phyloP scores from a whole-genome alignment of 495 filamentous ascomycete species.

The Evansstolkia leycettana region DNA sequence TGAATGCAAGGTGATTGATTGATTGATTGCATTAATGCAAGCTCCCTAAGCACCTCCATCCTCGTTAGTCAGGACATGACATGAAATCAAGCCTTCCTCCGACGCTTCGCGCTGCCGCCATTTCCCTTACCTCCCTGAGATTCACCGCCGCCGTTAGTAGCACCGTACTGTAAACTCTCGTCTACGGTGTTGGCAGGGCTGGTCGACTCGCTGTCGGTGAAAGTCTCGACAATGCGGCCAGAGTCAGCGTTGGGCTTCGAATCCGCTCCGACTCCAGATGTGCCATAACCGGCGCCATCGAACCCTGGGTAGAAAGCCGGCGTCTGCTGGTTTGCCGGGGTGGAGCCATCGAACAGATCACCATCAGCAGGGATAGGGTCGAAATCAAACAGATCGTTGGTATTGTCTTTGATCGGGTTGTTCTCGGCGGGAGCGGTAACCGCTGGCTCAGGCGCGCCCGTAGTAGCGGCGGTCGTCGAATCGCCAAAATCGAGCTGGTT shows the following conservation, averaged over 20 bases:
- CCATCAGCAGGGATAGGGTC: conserved; percentile 26
- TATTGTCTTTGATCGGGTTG: conserved; percentile 11
- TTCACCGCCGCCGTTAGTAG: conserved; percentile 4
- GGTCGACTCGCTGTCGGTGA: conserved; percentile 36
- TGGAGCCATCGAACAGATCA: conserved; percentile 24
- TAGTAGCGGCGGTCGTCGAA: conserved; percentile 5
- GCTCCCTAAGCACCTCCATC: too few relatives aligned
- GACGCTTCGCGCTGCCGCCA: conserved; percentile 24
- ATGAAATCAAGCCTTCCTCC: conserved; percentile 21
- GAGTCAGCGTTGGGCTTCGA: conserved; percentile 6
- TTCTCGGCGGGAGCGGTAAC: conserved; percentile 10
- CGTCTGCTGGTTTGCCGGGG: conserved; percentile 10
- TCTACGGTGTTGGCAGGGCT: conserved; percentile 28
- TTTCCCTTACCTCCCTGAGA: conserved; percentile 8
- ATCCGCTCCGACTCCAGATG: conserved; percentile 1
- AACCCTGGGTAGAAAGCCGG: conserved; percentile 20
- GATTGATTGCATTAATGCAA: too few relatives aligned
- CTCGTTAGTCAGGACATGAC: conserved; percentile 2
- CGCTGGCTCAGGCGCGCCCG: conserved; percentile 3
- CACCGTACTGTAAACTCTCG: conserved; percentile 11
- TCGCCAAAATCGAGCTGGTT: conserved; percentile 15
- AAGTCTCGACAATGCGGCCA: conserved; percentile 28
- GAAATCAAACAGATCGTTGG: conserved; percentile 30
- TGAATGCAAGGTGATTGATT: too few relatives aligned
- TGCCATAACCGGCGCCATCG: conserved; percentile 16